Base-by-base conservation (phyloP, 2,329 filamentous ascomycete genomes). In the Beauveria australis region DNA sequence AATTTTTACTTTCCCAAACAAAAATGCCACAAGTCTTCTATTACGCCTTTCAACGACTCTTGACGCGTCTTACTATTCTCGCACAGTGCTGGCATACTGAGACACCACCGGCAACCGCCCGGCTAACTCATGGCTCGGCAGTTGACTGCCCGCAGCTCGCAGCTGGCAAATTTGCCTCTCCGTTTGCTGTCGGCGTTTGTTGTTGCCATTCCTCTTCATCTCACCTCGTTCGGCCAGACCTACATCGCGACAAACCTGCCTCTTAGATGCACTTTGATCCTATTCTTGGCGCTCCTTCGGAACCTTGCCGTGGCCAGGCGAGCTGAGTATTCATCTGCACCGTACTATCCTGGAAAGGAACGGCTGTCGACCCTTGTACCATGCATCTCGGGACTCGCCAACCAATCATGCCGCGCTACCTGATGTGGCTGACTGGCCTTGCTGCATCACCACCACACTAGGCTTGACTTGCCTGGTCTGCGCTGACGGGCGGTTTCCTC, bases 351-450 rank as follows among this genome's bases (percentile, higher is more conserved):
- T 51, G 44, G 37, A 53, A 53, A 52, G 30, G 37, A 59, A 59
- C 56, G 44, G 24, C 24, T 53, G 40, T 47, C 40, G 28, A 53
- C 43, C 40, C 40, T 59, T 30, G 19, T n/a, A 22, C 49, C 40
- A 53, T 60, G 51, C 41, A 60, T 22, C 5, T 48, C 58, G 58
- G 58, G 53, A 60, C 58, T 60, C 58, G 58, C 58, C 49, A 48
- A 14, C 58, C 58, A 60, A 60, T 60, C 58, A 60, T 14, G 41
- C 5, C 49, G 8, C 41, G 5, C 33, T 24, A 28, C 43, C 49
- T 16, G 12, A 7, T 22, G 19, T 48, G 33, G 48, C 56, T 59
- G 56, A 59, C 58, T 10, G 37, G 49, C 43, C 41, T 24, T 30
- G 37, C 40, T 26, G 28, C 26, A 40, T 19, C 26, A 37, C 26